phyloP scores from a whole-genome alignment of 1,284 basidiomycete genomes.

The Leccinum cinnamomeum region DNA sequence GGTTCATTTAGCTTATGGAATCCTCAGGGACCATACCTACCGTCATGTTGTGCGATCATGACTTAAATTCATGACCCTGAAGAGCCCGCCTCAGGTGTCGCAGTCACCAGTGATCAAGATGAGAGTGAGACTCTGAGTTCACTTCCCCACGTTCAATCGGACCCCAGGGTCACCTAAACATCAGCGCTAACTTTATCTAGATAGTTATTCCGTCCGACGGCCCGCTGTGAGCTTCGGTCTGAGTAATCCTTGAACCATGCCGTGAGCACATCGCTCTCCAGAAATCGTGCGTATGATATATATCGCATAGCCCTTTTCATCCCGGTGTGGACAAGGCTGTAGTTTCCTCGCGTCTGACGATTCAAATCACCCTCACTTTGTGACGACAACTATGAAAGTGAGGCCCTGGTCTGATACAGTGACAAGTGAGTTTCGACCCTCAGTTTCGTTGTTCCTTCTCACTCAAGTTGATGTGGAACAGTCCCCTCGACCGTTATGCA shows the following conservation, averaged over 20 bases:
- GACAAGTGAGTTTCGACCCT: slow-evolving; percentile 10
- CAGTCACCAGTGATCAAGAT: neutral
- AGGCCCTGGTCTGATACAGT: slow-evolving; percentile 12
- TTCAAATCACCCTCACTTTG: neutral
- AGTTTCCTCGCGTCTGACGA: neutral
- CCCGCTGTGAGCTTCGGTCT: neutral
- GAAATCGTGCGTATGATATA: neutral
- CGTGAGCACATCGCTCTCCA: slow-evolving; percentile 3
- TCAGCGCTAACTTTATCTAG: slow-evolving; percentile 1
- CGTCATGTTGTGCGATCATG: neutral
- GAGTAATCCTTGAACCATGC: slow-evolving; percentile 7
- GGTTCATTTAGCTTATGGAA: neutral
- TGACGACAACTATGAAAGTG: neutral
- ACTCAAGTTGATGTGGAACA: slow-evolving; percentile 4
- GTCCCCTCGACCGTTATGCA: slow-evolving; percentile 24
- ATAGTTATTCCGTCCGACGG: neutral
- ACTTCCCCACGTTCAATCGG: neutral
- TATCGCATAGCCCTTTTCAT: neutral
- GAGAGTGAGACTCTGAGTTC: neutral
- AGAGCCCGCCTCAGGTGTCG: neutral
- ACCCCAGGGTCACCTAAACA: slow-evolving; percentile 1
- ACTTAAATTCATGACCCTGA: neutral
- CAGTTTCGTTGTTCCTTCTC: neutral
- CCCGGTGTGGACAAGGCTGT: neutral
- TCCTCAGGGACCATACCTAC: neutral